Evolutionary conservation across 768 basidiomycete genomes (phyloP), one percentile per base, ranked within the genome.

Genomic region (Trametes cingulata): DNA sequence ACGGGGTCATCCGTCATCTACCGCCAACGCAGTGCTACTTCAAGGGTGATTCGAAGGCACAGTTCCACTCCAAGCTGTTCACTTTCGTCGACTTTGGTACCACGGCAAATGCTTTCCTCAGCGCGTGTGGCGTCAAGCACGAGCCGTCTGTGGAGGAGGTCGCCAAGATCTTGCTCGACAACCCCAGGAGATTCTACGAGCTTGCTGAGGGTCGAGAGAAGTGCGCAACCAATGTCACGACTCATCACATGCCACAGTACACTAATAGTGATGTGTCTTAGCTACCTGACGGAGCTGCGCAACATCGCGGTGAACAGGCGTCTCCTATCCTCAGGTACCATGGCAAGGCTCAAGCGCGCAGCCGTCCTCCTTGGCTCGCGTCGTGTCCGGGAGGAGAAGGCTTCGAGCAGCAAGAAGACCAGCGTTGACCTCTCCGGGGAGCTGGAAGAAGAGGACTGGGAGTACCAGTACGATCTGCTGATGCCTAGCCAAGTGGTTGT

Each of bases 121-220:
- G 81, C 53, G 87, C 90, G 3, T 93, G 93, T 65, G 96, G 97
- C 12, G 91, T 95, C 15, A 89, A 86, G 68, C 86, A 82, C 42
- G 91, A 94, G 68, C 95, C 96, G 4, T 93, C 85, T 45, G 84
- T 94, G 5, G 86, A 92, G 57, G 93, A 95, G 72, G 80, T 94
- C 42, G 87, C 86, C 0, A 79, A 80, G 52, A 87, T 85, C 53
- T 72, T 94, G 42, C 72, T 95, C 20, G 78, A 78, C 1, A 79
- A 93, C 70, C 90, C 93, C 13, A 77, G 75, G 33, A 77, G 79
- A 56, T 93, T 96, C 70, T 90, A 88, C 61, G 74, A 84, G 22
- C 75, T 91, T 12, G 82, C 91, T 1, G 86, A 84, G 15, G 87
- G 91, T 0, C 80, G 84, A 12, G 81, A 82, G 36, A 83, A 82